Evolutionary conservation across 2,329 filamentous ascomycete species (phyloP).

Genomic region (Aplosporella prunicola): DNA sequence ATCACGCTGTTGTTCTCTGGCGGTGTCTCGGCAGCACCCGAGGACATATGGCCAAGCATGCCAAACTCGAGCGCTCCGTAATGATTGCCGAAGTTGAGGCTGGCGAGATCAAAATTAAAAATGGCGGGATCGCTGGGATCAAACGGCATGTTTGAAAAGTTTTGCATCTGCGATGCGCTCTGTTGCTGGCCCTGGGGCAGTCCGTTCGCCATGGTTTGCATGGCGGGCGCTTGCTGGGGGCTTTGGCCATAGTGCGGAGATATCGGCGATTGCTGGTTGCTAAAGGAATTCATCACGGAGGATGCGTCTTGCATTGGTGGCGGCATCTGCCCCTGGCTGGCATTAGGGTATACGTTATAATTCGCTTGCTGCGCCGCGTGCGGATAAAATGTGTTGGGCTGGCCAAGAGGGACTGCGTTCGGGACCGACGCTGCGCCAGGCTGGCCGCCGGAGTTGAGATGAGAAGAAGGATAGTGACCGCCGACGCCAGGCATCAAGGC

Average conservation of each 20-base stretch:
- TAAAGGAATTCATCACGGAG: conserved; percentile 42
- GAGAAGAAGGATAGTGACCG: conserved; percentile 58
- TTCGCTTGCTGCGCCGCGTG: conserved; percentile 24
- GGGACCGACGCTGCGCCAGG: conserved; percentile 18
- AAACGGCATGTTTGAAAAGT: conserved; percentile 56
- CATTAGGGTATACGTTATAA: conserved; percentile 32
- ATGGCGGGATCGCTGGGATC: conserved; percentile 85
- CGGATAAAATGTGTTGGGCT: conserved; percentile 36
- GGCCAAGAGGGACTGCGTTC: conserved; percentile 18
- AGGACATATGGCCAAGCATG: conserved; percentile 93
- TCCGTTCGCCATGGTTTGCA: conserved; percentile 38
- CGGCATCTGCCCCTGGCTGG: conserved; percentile 31
- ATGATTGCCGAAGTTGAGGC: conserved; percentile 89
- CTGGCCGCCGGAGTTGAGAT: conserved; percentile 21
- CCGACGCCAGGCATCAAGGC: conserved; percentile 79
- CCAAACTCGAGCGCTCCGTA: conserved; percentile 94
- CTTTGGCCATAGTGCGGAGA: conserved; percentile 59
- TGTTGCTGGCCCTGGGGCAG: conserved; percentile 36
- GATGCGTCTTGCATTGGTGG: conserved; percentile 36
- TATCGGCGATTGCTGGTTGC: conserved; percentile 60
- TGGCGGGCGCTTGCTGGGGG: conserved; percentile 39
- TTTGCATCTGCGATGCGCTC: conserved; percentile 29
- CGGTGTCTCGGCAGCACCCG: conserved; percentile 72
- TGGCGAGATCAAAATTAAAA: conserved; percentile 93
- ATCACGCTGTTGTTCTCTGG: conserved; percentile 48